Evolutionary conservation across 768 basidiomycete species (phyloP).

Genomic region (Podaxis mareebaensis): DNA sequence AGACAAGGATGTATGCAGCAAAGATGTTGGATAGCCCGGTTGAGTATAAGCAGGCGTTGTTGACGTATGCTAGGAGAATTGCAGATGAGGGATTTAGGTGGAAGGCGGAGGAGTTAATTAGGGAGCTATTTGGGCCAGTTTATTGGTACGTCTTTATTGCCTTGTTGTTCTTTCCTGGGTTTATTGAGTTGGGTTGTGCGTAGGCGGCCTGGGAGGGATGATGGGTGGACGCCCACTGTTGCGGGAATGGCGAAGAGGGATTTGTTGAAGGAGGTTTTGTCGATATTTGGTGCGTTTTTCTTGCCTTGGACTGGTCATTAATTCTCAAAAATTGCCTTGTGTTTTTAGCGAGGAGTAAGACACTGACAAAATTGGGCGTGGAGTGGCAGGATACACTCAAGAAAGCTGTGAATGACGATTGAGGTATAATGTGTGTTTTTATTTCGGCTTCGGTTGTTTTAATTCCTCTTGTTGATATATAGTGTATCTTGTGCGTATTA

Average conservation of each 20-base stretch:
- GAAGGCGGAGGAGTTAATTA: conserved; percentile 90
- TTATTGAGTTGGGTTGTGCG: not conserved
- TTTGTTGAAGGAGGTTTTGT: conserved; percentile 76
- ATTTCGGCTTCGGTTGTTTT: not conserved
- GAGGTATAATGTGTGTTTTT: not conserved
- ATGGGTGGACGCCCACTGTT: conserved; percentile 66
- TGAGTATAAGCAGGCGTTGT: conserved; percentile 80
- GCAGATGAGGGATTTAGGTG: conserved; percentile 87
- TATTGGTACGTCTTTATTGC: conserved; percentile 66
- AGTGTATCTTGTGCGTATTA: no score
- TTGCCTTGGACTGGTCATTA: not conserved
- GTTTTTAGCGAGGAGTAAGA: conserved; percentile 67
- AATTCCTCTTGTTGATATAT: not conserved
- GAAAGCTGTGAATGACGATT: conserved; percentile 57
- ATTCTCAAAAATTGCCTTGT: not conserved
- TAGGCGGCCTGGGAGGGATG: conserved; percentile 70
- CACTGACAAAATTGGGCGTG: conserved; percentile 67
- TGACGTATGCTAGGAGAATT: conserved; percentile 79
- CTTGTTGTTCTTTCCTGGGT: not conserved
- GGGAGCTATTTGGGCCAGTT: conserved; percentile 86
- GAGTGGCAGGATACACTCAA: conserved; percentile 85
- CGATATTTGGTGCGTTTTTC: conserved; percentile 67
- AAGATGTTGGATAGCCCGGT: conserved; percentile 73
- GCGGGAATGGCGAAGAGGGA: conserved; percentile 80
- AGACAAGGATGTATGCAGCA: conserved; percentile 77